These are phyloP conservation scores for Xylaria sp. DNA, from an alignment of 2,329 filamentous ascomycete species.

Conservation along the genomic window DNA sequence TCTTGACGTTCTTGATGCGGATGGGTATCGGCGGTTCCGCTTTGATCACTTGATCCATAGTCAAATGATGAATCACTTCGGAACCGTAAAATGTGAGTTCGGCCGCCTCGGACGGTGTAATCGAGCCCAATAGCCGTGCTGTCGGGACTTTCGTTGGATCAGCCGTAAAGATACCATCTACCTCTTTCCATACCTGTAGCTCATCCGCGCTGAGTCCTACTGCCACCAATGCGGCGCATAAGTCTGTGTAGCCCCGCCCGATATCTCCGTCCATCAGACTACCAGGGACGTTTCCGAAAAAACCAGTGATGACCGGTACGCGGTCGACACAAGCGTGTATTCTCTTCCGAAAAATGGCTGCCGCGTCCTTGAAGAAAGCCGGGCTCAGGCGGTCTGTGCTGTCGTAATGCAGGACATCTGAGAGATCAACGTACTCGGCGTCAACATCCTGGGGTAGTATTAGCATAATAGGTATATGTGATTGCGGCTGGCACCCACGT, in stretches of 20 bases:
- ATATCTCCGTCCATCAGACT: conserved; percentile 89
- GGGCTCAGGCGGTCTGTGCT: conserved; percentile 69
- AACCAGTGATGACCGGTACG: conserved; percentile 87
- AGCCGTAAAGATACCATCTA: conserved; percentile 88
- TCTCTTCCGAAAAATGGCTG: conserved; percentile 69
- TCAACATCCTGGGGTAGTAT: conserved; percentile 72
- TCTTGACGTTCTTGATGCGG: conserved; percentile 92
- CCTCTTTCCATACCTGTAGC: conserved; percentile 98
- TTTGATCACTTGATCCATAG: conserved; percentile 95
- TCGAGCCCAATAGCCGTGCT: conserved; percentile 85
- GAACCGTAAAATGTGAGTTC: conserved; percentile 95
- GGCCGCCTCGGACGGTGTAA: conserved; percentile 93
- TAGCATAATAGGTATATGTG: conserved; percentile 39
- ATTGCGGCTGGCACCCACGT: conserved; percentile 54
- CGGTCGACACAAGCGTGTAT: conserved; percentile 72
- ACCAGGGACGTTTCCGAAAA: conserved; percentile 92
- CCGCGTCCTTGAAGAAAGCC: conserved; percentile 74
- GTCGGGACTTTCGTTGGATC: conserved; percentile 92
- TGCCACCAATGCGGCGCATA: conserved; percentile 91
- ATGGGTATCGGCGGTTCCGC: conserved; percentile 82
- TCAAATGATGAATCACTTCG: conserved; percentile 98
- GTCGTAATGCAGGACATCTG: conserved; percentile 79
- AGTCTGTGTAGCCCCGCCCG: conserved; percentile 94
- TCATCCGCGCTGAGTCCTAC: conserved; percentile 89
- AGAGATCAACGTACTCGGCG: conserved; percentile 89